Percentiles rank a stretch among this genome's conserved stretches.
Conservation (phyloP, 768 basidiomycete genomes). For the Lactifluus rugatus region DNA sequence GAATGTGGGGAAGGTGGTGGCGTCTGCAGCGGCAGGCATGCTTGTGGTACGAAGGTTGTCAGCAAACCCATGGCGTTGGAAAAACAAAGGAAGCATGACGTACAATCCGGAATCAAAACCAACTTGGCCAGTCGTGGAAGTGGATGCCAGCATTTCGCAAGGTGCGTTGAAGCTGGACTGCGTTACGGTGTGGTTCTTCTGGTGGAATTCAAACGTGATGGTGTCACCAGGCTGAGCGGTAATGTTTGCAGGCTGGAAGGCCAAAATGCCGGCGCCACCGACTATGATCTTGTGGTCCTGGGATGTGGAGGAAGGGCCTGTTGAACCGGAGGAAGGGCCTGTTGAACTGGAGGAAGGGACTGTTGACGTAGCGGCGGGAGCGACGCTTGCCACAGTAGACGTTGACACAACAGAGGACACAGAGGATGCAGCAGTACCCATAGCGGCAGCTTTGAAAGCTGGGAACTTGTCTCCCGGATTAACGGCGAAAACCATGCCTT, state of each 20-base stretch:
- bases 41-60: constrained; percentile 20
- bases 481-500: constrained; percentile 59
- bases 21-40: constrained; percentile 38
- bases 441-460: constrained; percentile 47
- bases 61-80: not conserved
- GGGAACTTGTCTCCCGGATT: constrained; percentile 48
- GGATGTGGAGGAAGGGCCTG: constrained; percentile 17
- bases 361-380: constrained; percentile 22
- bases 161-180: constrained; percentile 31
- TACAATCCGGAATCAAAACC: constrained; percentile 34
- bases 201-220: constrained; percentile 33
- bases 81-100: constrained; percentile 12
- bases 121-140: constrained; percentile 36
- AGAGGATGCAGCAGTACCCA: constrained; percentile 24
- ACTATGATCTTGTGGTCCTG: constrained; percentile 27
- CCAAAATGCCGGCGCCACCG: constrained; percentile 23
- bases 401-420: constrained; percentile 23
- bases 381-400: constrained; percentile 27
- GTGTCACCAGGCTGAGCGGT: constrained; percentile 30
- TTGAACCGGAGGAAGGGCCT: constrained; percentile 3
- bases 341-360: constrained; percentile 3
- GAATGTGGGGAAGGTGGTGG: constrained; percentile 42
- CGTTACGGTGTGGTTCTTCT: constrained; percentile 33
- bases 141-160: constrained; percentile 31
- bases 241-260: constrained; percentile 28